Conservation (phyloP, 371 early-diverging fungal genomes). For the Lichtheimia corymbifera region DNA sequence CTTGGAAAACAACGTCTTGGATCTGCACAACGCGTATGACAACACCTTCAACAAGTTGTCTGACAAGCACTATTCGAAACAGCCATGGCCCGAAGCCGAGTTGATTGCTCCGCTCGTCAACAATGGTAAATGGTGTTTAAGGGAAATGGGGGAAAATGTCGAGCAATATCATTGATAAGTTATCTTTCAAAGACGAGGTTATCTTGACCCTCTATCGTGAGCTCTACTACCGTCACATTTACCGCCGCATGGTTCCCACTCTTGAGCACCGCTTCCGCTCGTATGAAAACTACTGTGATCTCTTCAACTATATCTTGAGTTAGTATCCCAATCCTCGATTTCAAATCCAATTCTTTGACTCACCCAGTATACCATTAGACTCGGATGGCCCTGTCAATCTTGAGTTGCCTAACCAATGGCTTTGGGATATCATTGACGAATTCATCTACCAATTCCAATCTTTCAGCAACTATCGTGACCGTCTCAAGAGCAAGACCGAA, state of each 20-base stretch:
- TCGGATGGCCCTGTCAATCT: conserved; percentile 80
- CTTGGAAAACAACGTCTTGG: conserved; percentile 77
- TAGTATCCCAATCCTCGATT: conserved; percentile 25
- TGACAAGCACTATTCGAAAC: conserved; percentile 88
- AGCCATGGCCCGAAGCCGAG: conserved; percentile 91
- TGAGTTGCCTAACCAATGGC: conserved; percentile 97
- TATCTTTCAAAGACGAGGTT: conserved; percentile 66
- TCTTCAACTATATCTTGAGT: conserved; percentile 95
- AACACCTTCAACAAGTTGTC: conserved; percentile 90
- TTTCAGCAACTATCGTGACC: conserved; percentile 91
- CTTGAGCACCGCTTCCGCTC: conserved; percentile 90
- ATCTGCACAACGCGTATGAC: conserved; percentile 88
- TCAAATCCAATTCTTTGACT: conserved; percentile 7
- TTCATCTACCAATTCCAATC: conserved; percentile 98
- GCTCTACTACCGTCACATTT: conserved; percentile 94
- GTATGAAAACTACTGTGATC: conserved; percentile 93
- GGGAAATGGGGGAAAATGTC: not conserved
- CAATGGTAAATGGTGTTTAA: conserved; percentile 67
- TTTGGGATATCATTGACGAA: conserved; percentile 98
- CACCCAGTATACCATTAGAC: conserved; percentile 38
- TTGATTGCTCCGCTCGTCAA: conserved; percentile 81
- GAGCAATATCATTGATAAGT: not conserved
- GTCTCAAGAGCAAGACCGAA: conserved; percentile 77
- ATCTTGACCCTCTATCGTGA: conserved; percentile 94
- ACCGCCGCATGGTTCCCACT: conserved; percentile 85